Base-by-base conservation (phyloP, 495 filamentous ascomycete species). In the Wilcoxina mikolae region DNA sequence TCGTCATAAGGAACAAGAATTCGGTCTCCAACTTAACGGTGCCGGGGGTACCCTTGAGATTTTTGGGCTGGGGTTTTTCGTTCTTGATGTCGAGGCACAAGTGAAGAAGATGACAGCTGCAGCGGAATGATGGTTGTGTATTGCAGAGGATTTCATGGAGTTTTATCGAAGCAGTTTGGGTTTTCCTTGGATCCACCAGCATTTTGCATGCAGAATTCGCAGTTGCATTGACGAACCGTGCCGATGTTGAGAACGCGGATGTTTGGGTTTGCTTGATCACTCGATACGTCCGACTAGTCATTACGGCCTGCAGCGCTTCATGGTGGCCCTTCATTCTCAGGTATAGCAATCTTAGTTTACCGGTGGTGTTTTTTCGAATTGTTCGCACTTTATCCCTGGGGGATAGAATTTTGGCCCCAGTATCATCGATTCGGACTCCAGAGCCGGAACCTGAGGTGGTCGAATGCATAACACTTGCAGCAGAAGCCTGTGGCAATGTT, bases 1-100 rank as follows among this genome's bases (percentile, higher is more conserved):
- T n/a, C 2, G 55, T 45, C 41, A 57, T 12, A 3, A n/a, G 39
- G 42, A 57, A 57, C 18, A 48, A 28, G 41, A 57, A 57, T 7
- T 57, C 18, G 4, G 17, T 44, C 27, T 35, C 17, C 27, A 42
- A n/a, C 18, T 43, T 35, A 15, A 15, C 7, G 15, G 31, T 7
- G 15, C 31, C 15, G 31, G 31, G n/a, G n/a, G n/a, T n/a, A n/a
- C n/a, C n/a, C n/a, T n/a, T n/a, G n/a, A n/a, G n/a, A n/a, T n/a
- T n/a, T n/a, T n/a, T n/a, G n/a, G n/a, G n/a, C n/a, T n/a, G n/a
- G n/a, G n/a, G n/a, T n/a, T n/a, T 15, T 35, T 35, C 7, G 31
- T 5, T 35, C 7, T 35, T 35, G 31, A 35, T 7, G 31, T 35
- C 31, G 5, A 35, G 15, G 7, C 31, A 15, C 7, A 35, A 15